Evolutionary conservation across 2,329 filamentous ascomycete species (phyloP).

Genomic region (Neophaeococcomyces mojaviensis): DNA sequence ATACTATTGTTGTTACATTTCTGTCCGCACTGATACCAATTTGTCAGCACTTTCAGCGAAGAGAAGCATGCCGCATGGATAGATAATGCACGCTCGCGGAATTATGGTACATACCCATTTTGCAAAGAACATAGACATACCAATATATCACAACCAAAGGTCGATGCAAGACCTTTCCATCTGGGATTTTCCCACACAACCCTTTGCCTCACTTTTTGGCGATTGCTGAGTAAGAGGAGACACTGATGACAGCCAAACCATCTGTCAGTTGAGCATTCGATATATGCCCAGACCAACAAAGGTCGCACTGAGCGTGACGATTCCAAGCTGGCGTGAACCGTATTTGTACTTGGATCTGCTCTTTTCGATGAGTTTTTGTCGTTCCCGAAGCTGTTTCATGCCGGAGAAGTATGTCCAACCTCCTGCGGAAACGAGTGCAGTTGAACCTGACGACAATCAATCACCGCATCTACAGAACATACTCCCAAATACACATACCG

Average conservation of each 20-base stretch:
- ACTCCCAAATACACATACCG: constrained; percentile 45
- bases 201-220: no score
- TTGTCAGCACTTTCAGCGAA: constrained; percentile 9
- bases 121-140: neutral
- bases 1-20: neutral
- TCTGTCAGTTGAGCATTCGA: constrained; percentile 50
- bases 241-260: neutral
- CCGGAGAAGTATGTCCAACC: constrained; percentile 72
- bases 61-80: constrained; percentile 1
- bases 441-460: constrained; percentile 50
- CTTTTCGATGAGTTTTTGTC: constrained; percentile 54
- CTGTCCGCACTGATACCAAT: neutral
- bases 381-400: constrained; percentile 60
- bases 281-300: constrained; percentile 65
- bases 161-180: neutral
- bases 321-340: constrained; percentile 60
- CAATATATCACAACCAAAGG: neutral
- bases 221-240: no score
- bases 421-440: constrained; percentile 67
- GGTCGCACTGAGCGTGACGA: constrained; percentile 59
- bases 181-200: neutral
- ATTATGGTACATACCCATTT: neutral
- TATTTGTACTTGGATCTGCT: constrained; percentile 67
- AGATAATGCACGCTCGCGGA: neutral
- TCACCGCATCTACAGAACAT: constrained; percentile 5